Conservation (phyloP, 352 stramenopile genomes). For the Hyphochytrium catenoides region DNA sequence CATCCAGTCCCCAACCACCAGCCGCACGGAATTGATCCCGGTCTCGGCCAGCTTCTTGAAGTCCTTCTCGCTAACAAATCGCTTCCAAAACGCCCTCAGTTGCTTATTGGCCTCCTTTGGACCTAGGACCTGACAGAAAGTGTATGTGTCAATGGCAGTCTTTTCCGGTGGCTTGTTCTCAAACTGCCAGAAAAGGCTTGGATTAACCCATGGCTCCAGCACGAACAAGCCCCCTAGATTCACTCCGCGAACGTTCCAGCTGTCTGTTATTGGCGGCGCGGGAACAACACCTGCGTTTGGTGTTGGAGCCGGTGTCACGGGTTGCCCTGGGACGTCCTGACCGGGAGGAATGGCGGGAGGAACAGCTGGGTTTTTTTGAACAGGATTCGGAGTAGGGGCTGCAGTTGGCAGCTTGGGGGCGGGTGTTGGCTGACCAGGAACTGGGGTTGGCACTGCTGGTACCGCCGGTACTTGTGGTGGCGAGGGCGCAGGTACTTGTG, state of each 20-base stretch:
- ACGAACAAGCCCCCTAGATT: slow-evolving; percentile 87
- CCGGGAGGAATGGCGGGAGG: no score
- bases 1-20: slow-evolving; percentile 85
- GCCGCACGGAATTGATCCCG: slow-evolving; percentile 44
- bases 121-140: slow-evolving; percentile 63
- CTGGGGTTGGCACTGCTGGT: no score
- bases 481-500: no score
- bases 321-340: no score
- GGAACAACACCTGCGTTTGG: no score
- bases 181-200: slow-evolving; percentile 84
- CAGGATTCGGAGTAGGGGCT: no score
- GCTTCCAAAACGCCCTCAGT: slow-evolving; percentile 69
- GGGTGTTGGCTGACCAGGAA: no score
- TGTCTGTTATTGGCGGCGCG: no score
- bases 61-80: slow-evolving; percentile 76
- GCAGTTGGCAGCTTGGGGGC: no score
- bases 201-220: slow-evolving; percentile 85
- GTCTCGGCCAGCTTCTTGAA: slow-evolving; percentile 51
- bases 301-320: no score
- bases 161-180: slow-evolving; percentile 47
- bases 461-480: no score
- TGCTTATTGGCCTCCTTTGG: slow-evolving; percentile 75
- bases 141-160: slow-evolving; percentile 74
- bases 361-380: no score
- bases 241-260: slow-evolving; percentile 66